A percentile compares a stretch with the other conserved stretches of the same genome.
Evolutionary conservation across 75 land plant genomes (phyloP).

Genomic region (Gnetum montanum): DNA sequence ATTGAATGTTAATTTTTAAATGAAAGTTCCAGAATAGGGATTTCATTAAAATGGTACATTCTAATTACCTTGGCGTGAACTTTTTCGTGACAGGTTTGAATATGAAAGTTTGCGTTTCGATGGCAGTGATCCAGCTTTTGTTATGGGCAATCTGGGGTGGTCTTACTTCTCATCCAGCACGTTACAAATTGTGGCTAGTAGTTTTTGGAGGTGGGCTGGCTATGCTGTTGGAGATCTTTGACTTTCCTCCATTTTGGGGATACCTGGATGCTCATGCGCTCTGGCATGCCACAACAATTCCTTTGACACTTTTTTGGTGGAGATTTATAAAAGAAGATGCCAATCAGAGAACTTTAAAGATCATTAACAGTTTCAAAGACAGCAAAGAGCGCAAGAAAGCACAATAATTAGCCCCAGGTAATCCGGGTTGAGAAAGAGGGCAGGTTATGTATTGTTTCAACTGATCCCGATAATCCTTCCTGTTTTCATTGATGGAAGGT

Average conservation of each 20-base stretch:
- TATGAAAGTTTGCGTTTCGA: constrained; percentile 66
- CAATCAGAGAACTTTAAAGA: constrained; percentile 37
- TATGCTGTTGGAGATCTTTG: constrained; percentile 76
- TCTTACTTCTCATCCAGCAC: constrained; percentile 62
- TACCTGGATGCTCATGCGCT: constrained; percentile 83
- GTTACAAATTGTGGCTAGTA: constrained; percentile 68
- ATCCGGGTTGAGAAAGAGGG: too few relatives aligned
- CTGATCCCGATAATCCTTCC: too few relatives aligned
- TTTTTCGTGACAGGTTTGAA: constrained; percentile 57
- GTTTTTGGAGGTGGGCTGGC: constrained; percentile 56
- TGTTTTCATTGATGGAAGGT: too few relatives aligned
- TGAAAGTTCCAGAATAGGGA: too few relatives aligned
- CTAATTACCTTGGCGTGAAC: too few relatives aligned
- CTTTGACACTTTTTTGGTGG: constrained; percentile 91
- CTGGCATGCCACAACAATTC: constrained; percentile 76
- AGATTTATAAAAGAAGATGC: constrained; percentile 85
- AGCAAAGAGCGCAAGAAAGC: constrained; percentile 19
- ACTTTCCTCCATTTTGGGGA: constrained; percentile 85
- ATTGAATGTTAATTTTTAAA: too few relatives aligned
- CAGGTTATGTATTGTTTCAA: too few relatives aligned
- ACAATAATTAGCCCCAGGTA: too few relatives aligned
- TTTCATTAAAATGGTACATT: too few relatives aligned
- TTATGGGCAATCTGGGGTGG: constrained; percentile 81
- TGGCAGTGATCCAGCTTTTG: constrained; percentile 57
- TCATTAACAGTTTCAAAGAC: constrained; percentile 31